Evolutionary conservation across 2,329 filamentous ascomycete species (phyloP), one percentile per base, ranked within the genome.

Genomic region (Dactylellina drechsleri): DNA sequence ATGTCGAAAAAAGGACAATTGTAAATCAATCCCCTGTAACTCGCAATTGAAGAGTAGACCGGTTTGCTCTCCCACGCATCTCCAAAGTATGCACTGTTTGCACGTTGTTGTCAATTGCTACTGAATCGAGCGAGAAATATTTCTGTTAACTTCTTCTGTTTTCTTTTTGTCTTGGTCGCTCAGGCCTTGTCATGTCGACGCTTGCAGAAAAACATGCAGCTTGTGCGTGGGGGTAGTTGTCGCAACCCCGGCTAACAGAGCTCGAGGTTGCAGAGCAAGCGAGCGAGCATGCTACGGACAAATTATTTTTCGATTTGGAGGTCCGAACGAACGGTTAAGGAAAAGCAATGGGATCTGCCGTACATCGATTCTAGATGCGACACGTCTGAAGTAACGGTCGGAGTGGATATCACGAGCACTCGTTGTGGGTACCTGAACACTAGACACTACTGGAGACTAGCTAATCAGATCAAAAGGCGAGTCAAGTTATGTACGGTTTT

Each of bases 301-400:
- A 41, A 41, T 31, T 40, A 23, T 56, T 62, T 53, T 52, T 49
- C 26, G 56, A 60, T 54, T 53, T 56, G 43, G 16, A 15, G 43
- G 13, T 15, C 31, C n/a, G 23, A 40, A 47, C n/a, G 45, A 40
- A 60, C 56, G 43, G 47, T 47, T 26, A 31, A 47, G 41, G 66
- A 74, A 74, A 74, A 74, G 70, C 62, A 74, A 74, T 67, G 52
- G 52, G 70, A 74, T 74, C 70, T 66, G 64, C 68, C 6, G 47
- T 59, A 58, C 62, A 66, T 74, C 70, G 70, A 74, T 74, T 74
- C 70, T 74, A 74, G 70, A 67, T 67, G 70, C 70, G 70, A 74
- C 70, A 74, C 70, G 70, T 74, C 62, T 57, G 45, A 53, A 20
- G 59, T 62, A 70, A 70, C 66, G 66, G 66, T 57, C 45, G 50